Conservation (phyloP, 208 protist genomes). For the Crithidia brevicula region DNA sequence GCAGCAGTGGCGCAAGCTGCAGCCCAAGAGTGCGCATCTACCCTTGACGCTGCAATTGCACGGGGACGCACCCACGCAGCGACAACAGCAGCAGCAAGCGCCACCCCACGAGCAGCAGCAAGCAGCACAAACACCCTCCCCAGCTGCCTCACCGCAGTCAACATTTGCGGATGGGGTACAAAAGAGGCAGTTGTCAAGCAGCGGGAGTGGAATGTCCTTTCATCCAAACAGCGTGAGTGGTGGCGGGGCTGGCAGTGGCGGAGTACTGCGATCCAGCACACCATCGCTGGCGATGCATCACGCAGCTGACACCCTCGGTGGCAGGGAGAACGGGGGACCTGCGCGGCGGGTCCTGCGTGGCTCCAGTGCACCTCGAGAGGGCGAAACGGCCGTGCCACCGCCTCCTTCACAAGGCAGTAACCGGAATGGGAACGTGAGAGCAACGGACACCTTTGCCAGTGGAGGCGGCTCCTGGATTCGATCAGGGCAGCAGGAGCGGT, state of each 20-base stretch:
- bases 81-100: neutral
- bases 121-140: neutral
- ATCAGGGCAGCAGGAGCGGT: neutral
- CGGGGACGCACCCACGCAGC: neutral
- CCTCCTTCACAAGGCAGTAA: neutral
- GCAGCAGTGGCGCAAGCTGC: slow-evolving; percentile 32
- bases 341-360: no score
- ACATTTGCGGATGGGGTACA: no score
- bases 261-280: neutral
- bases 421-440: no score
- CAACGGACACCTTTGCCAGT: no score
- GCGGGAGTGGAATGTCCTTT: neutral
- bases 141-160: neutral
- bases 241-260: neutral
- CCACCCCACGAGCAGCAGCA: no score
- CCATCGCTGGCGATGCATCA: neutral
- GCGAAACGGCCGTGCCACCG: slow-evolving; percentile 6
- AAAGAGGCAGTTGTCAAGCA: neutral
- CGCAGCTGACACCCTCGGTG: neutral
- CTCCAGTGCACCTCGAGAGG: neutral
- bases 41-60: slow-evolving; percentile 32
- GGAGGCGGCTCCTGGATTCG: neutral
- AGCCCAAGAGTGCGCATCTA: slow-evolving; percentile 31
- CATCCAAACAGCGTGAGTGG: neutral
- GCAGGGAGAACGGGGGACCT: no score